These are phyloP conservation scores for Didymella pomorum DNA, from an alignment of 2,329 filamentous ascomycete species.

Conservation along the genomic window DNA sequence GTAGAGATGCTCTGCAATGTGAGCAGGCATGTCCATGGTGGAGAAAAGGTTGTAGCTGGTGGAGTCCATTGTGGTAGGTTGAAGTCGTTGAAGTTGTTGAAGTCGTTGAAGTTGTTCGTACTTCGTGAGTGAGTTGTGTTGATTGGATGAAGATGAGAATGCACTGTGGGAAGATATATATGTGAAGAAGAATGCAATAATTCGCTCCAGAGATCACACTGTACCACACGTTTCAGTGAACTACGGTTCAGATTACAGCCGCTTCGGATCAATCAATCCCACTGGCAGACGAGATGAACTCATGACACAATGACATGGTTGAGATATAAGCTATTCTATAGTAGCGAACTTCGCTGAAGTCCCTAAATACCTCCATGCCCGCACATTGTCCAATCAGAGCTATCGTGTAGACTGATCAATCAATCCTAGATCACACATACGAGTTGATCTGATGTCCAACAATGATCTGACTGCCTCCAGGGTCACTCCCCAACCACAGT, in stretches of 20 bases:
- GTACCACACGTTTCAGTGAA: neutral
- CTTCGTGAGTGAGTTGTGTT: neutral
- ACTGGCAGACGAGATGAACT: too few relatives aligned
- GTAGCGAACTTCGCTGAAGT: neutral
- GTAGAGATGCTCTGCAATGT: neutral
- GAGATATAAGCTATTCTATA: neutral
- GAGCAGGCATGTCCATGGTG: neutral
- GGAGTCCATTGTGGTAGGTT: neutral
- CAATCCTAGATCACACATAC: too few relatives aligned
- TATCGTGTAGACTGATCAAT: neutral
- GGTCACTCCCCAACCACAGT: neutral
- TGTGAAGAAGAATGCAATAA: neutral
- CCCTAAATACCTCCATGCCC: neutral
- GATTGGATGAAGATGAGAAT: neutral
- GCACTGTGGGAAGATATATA: neutral
- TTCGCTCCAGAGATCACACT: neutral
- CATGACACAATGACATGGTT: too few relatives aligned
- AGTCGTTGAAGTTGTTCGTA: neutral
- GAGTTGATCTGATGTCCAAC: too few relatives aligned
- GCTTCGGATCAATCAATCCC: too few relatives aligned
- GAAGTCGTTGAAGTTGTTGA: neutral
- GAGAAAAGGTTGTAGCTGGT: neutral
- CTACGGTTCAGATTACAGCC: neutral
- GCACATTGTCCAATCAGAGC: neutral
- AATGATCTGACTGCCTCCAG: neutral